Conservation (phyloP, 768 basidiomycete species). For the Suillus spraguei region DNA sequence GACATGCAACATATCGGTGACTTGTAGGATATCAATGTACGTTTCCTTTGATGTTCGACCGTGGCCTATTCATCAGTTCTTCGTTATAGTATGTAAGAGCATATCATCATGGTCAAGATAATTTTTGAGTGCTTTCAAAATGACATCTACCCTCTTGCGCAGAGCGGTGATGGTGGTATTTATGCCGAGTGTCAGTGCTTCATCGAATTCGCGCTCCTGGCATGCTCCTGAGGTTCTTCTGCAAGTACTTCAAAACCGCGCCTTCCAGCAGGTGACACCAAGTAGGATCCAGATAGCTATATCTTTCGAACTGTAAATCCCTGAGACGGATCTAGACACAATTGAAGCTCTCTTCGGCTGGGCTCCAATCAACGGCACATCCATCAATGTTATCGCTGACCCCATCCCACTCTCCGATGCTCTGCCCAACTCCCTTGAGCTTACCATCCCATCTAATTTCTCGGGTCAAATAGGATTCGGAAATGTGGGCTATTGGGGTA, state of each 20-base stretch:
- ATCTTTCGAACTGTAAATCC: background rate
- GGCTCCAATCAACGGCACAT: constrained; percentile 48
- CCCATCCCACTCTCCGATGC: constrained; percentile 54
- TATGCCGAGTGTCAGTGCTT: constrained; percentile 55
- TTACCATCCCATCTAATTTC: constrained; percentile 44
- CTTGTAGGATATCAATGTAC: constrained; percentile 61
- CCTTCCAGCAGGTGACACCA: constrained; percentile 65
- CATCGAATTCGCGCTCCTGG: background rate
- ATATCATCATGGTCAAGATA: background rate
- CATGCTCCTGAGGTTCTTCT: constrained; percentile 1
- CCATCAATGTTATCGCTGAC: constrained; percentile 53
- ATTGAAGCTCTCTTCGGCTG: constrained; percentile 52
- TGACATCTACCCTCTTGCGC: constrained; percentile 16
- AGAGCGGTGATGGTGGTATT: constrained; percentile 73
- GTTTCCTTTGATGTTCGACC: constrained; percentile 23
- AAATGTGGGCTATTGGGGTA: constrained; percentile 62
- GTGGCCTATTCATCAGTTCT: background rate
- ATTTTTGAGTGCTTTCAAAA: constrained; percentile 14
- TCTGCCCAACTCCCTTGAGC: constrained; percentile 62
- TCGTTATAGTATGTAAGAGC: constrained; percentile 38
- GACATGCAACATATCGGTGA: background rate
- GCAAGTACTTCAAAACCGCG: constrained; percentile 68
- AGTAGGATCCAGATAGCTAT: constrained; percentile 32
- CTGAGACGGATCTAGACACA: constrained; percentile 38
- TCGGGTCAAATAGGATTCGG: constrained; percentile 51